These are phyloP conservation scores for Obelidium mucronatum DNA, from an alignment of 192 early-diverging fungal genomes.

Conservation along the genomic window DNA sequence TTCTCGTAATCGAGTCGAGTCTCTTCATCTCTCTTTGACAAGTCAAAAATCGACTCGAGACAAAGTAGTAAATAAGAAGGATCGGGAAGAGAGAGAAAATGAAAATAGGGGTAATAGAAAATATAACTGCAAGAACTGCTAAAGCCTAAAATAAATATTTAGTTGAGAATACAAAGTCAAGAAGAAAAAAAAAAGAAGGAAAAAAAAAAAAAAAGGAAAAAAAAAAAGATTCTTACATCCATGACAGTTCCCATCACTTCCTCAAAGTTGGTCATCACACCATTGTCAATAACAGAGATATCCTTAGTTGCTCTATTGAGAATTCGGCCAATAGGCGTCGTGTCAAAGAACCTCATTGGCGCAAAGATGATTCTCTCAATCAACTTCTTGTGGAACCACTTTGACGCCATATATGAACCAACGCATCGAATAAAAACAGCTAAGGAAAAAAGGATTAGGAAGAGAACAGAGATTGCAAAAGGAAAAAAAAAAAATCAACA, in stretches of 20 bases:
- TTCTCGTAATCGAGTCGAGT: slow-evolving; percentile 77
- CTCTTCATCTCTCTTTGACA: slow-evolving; percentile 91
- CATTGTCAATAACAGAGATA: slow-evolving; percentile 82
- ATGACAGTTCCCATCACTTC: slow-evolving; percentile 26
- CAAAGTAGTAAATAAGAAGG: slow-evolving; percentile 65
- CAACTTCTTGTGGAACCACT: slow-evolving; percentile 45
- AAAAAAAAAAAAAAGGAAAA: too few relatives aligned
- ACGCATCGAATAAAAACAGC: slow-evolving; percentile 4
- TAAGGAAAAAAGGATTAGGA: background rate
- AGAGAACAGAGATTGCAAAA: background rate
- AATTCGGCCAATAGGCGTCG: slow-evolving; percentile 44
- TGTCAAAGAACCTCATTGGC: slow-evolving; percentile 58
- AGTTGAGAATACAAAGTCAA: background rate
- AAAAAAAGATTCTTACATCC: slow-evolving; percentile 14
- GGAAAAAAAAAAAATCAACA: background rate
- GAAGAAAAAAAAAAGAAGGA: too few relatives aligned
- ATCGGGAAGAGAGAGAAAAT: slow-evolving; percentile 65
- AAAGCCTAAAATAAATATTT: slow-evolving; percentile 9
- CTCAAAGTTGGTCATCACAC: slow-evolving; percentile 28
- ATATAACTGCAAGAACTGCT: slow-evolving; percentile 37
- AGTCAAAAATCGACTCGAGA: slow-evolving; percentile 77
- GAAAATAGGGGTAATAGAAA: slow-evolving; percentile 73
- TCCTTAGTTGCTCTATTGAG: slow-evolving; percentile 75
- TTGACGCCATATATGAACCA: slow-evolving; percentile 42
- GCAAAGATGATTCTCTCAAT: slow-evolving; percentile 46